Conservation (phyloP, 2,329 filamentous ascomycete species). For the Venturia effusa region DNA sequence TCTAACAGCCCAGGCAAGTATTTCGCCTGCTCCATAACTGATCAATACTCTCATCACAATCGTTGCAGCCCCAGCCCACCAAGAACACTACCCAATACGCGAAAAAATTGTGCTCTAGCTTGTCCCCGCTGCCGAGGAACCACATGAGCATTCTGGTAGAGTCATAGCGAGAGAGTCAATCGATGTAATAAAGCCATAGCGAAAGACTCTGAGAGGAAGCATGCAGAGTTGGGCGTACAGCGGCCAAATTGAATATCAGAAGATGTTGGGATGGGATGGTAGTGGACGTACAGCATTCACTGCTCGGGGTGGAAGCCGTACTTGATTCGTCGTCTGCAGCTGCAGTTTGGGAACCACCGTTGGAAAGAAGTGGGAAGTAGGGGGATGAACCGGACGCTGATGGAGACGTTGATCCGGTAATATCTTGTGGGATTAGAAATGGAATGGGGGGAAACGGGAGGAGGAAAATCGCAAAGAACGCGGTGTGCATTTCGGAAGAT, state of each 20-base stretch:
- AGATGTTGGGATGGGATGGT: background rate
- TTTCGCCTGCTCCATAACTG: too few species aligned
- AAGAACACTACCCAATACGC: background rate
- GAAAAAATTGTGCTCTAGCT: background rate
- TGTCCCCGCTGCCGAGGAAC: background rate
- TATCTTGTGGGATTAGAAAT: background rate
- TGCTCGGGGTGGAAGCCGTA: background rate
- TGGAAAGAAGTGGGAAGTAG: background rate
- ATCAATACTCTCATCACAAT: background rate
- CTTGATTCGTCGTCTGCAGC: background rate
- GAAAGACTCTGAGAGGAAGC: background rate
- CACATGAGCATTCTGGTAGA: background rate
- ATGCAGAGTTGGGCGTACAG: background rate
- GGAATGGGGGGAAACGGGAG: background rate
- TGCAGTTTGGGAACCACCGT: background rate
- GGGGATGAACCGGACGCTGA: background rate
- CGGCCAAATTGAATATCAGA: background rate
- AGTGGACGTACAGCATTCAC: background rate
- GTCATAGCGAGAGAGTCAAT: background rate
- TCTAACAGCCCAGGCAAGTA: too few species aligned
- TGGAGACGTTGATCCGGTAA: background rate
- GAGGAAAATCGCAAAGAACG: background rate
- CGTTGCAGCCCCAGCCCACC: background rate
- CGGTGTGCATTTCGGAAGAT: background rate
- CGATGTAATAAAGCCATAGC: background rate